phyloP scores from a whole-genome alignment of 164 flowering plant genomes.

The Amborella trichopoda region DNA sequence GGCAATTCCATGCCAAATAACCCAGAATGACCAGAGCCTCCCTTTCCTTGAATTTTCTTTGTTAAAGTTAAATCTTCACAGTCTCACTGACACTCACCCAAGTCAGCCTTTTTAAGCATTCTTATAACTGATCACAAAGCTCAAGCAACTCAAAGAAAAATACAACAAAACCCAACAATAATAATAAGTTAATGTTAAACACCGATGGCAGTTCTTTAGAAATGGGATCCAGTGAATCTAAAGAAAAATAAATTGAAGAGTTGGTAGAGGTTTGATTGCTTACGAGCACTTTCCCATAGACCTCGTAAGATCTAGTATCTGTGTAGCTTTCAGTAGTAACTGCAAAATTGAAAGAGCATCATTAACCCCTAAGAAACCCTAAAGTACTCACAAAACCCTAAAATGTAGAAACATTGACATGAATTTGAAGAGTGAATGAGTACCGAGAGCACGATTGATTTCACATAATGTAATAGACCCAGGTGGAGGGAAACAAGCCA shows the following conservation, averaged over 20 bases:
- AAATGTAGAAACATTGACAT: not conserved
- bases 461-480: constrained; percentile 83
- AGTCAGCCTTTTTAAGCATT: not conserved
- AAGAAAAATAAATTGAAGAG: too few species aligned
- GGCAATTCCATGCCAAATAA: too few species aligned
- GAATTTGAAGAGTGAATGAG: not conserved
- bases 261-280: constrained; percentile 5
- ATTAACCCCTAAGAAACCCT: not conserved
- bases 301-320: constrained; percentile 54
- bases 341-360: constrained; percentile 9
- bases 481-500: constrained; percentile 74
- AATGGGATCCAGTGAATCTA: not conserved
- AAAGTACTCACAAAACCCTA: not conserved
- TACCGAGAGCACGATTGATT: constrained; percentile 78
- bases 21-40: too few species aligned
- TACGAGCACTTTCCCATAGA: constrained; percentile 75
- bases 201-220: not conserved
- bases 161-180: not conserved
- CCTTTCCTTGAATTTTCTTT: too few species aligned
- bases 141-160: not conserved
- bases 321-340: constrained; percentile 53
- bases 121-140: not conserved
- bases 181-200: not conserved
- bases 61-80: too few species aligned
- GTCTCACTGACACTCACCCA: too few species aligned